Evolutionary conservation across 2,329 filamentous ascomycete species (phyloP), one percentile per base, ranked within the genome.

Genomic region (Exserohilum turcica): DNA sequence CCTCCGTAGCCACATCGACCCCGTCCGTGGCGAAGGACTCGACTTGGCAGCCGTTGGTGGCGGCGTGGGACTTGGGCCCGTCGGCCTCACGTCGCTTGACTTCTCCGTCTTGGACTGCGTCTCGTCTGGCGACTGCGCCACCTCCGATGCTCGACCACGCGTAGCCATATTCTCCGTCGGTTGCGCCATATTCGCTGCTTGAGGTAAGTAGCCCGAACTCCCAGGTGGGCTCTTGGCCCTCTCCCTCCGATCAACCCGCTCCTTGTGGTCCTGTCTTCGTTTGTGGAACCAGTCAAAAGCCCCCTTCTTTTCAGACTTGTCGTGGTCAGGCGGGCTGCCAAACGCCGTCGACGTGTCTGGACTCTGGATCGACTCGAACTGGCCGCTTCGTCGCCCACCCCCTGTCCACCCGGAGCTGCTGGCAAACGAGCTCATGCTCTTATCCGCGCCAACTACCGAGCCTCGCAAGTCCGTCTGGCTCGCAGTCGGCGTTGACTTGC

Each of bases 201-300:
- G 42, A 16, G 54, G 48, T 37, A 68, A 31, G 21, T 68, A 64
- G 29, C 54, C 61, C 0, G 66, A 63, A 35, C 65, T 70, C 21
- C 66, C 68, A 21, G 77, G 78, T 9, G 82, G 81, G 52, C 81
- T 84, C 65, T 80, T 82, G 13, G 81, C 77, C 18, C 79, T 74
- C 45, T 78, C 79, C 59, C 80, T 81, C 61, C 83, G 83, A 16
- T 77, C 78, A 32, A 82, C 78, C 52, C 78, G 76, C 27, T 82
- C 81, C 53, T 80, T 80, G 27, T 82, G 80, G 37, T 86, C 84
- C 27, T 84, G 79, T 50, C 88, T 79, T 72, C 87, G 88, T 57
- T 82, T 84, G 59, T 86, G 82, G 59, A 88, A 81, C 78, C 86
- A 88, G 6, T 82, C 84, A 59, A 88, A 82, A 2, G 85, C 79